Evolutionary conservation across 1,284 basidiomycete species (phyloP), one percentile per base, ranked within the genome.

Genomic region (Leucoagaricus sp.): DNA sequence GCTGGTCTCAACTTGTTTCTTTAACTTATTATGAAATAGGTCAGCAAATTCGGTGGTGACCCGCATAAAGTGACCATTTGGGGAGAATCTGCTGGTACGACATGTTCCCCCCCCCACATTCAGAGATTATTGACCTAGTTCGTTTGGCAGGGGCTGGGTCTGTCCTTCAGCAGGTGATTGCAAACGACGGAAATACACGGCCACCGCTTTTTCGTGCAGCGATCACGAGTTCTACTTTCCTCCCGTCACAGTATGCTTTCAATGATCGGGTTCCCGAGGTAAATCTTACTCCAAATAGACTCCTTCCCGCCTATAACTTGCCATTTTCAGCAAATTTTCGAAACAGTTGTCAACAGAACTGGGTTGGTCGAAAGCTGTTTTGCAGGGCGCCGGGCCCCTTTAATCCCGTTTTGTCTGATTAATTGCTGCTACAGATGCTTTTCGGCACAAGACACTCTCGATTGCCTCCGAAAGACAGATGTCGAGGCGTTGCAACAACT

Each of bases 201-300:
- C 80, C 78, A 0, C 71, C 72, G 0, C 60, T 82, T 9, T 82
- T 81, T 66, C 67, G 67, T 49, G 69, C 60, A 12, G 80, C 76
- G 0, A 79, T 80, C 4, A 72, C 75, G 1, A 79, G 76, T 51
- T 81, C 80, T 0, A 64, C 69, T 0, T 79, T 71, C 61, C 58
- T 80, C 2, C 77, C 79, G 0, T 70, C 79, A 0, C 78, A 82
- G 53, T 82, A 80, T 49, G 44, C 60, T 0, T 81, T 72, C 60
- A 71, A 79, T 53, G 73, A 77, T 52, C 61, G 49, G 10, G 72
- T 80, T 52, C 75, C 77, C 1, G 74, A 81, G 69, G 80, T 78
- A 41, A 64, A 57, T 25, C 13, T 45, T 34, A 9, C 46, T 47
- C 21, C 7, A 15, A 38, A 2, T 5, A 29, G 15, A 13, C 28